Evolutionary conservation across 2,329 filamentous ascomycete species (phyloP), one percentile per base, ranked within the genome.

Genomic region (Dryadomyces quercivorus): DNA sequence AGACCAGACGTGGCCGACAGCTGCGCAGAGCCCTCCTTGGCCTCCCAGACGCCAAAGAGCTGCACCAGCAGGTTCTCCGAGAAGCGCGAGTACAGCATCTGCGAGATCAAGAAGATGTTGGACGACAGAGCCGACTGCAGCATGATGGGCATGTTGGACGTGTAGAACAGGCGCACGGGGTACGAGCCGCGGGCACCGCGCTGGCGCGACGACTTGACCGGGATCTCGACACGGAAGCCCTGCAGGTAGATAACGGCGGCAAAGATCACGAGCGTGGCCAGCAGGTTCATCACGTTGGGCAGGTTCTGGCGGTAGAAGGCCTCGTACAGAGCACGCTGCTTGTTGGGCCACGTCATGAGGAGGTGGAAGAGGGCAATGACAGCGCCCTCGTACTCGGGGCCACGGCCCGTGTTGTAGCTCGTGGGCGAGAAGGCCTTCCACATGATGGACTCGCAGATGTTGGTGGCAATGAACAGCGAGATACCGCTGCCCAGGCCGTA

Each of bases 71-170:
- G 85, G 80, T 98, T 98, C 76, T 98, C 93, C 49, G 90, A 93
- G 80, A 98, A 97, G 72, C 92, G 91, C 59, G 88, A 95, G 84
- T 95, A 97, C 62, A 98, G 84, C 91, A 97, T 97, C 80, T 98
- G 93, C 70, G 87, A 93, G 76, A 98, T 90, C 61, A 98, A 78
- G 84, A 98, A 98, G 74, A 98, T 83, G 80, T 98, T 98, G 80
- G 92, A 96, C 62, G 89, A 95, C 63, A 98, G 83, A 63, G 93
- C 93, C 50, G 92, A 97, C 78, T 98, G 94, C 71, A 98, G 81
- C 93, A 98, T 98, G 75, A 98, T 98, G 69, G 93, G 93, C 94
- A 98, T 98, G 86, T 98, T 98, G 71, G 91, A 96, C 69, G 93
- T 98, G 78, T 98, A 98, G 84, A 98, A 98, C 57, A 98, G 88